Percentiles rank a stretch among this genome's conserved stretches.
Evolutionary conservation across 176 grass and related monocot genomes (phyloP).

Genomic region (Neostapfia colusana): DNA sequence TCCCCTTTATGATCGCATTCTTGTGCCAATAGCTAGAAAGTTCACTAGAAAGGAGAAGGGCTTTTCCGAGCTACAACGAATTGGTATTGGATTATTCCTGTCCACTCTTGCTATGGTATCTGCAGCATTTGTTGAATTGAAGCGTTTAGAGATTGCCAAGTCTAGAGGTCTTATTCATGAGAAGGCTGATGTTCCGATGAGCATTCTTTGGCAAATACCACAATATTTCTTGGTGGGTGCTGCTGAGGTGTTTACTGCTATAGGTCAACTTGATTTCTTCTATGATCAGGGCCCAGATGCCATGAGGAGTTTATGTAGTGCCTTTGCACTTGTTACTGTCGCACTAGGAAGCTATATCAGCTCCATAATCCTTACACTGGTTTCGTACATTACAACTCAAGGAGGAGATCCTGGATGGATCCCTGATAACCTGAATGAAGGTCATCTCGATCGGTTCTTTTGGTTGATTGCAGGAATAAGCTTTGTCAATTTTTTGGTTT

Average conservation of each 20-base stretch:
- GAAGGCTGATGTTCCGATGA: conserved; percentile 64
- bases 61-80: conserved; percentile 73
- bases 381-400: conserved; percentile 61
- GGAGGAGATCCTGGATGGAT: conserved; percentile 77
- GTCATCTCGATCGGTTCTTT: conserved; percentile 89
- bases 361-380: conserved; percentile 64
- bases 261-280: conserved; percentile 80
- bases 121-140: conserved; percentile 69
- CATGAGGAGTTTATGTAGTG: conserved; percentile 80
- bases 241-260: conserved; percentile 74
- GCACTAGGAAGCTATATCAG: conserved; percentile 70
- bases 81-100: conserved; percentile 76
- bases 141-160: conserved; percentile 63
- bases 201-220: conserved; percentile 86
- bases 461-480: conserved; percentile 77
- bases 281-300: conserved; percentile 75
- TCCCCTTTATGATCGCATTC: conserved; percentile 70
- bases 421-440: conserved; percentile 83
- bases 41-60: conserved; percentile 75
- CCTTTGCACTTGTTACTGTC: conserved; percentile 65
- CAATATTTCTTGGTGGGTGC: conserved; percentile 78
- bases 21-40: conserved; percentile 63
- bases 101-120: conserved; percentile 72
- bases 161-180: conserved; percentile 52
- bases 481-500: conserved; percentile 67